Evolutionary conservation across 352 stramenopile genomes (phyloP), one percentile per base, ranked within the genome.

Genomic region (Pythium dissotocum): DNA sequence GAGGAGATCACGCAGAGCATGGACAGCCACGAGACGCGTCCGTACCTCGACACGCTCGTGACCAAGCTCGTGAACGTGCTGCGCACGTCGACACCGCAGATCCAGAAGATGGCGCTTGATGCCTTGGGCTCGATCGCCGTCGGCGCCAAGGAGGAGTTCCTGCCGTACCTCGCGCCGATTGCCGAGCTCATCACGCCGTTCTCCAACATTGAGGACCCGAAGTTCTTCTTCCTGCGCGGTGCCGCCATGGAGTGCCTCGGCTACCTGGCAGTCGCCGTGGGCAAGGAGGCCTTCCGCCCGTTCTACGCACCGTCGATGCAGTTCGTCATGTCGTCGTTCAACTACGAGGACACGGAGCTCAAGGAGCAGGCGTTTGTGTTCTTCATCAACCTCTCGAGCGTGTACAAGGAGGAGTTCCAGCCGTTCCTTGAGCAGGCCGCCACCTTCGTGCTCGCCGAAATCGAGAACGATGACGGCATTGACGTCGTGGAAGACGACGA

Each of bases 1-100:
- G 97, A 99, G 80, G 98, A 99, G 80, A 99, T 99, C 77, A 99
- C 97, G 62, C 97, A 99, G 86, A 96, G 91, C 69, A 96, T 99
- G 85, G 95, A 99, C 66, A 96, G 88, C 35, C 83, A 98, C 54
- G 94, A 98, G 63, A 91, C 99, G 36, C 76, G 94, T 56, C 97
- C 97, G 24, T 94, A 99, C 75, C 81, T 99, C 0, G 91, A 98
- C 70, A 93, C 93, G 35, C 81, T 99, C 8, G 94, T 99, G 54
- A 90, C 80, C n/a, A 98, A 99, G 78, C 85, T 99, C 2, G 93
- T 98, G 24, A 77, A 71, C 40, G 96, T 99, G 71, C 82, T 99
- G 14, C 93, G 97, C 72, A 85, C 77, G 42, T 93, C 94, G 48
- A 97, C 87, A 42, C 97, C 96, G 40, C 83, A 96, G 59, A 73